phyloP scores from a whole-genome alignment of 345 rosid species.

The Populus davidiana region DNA sequence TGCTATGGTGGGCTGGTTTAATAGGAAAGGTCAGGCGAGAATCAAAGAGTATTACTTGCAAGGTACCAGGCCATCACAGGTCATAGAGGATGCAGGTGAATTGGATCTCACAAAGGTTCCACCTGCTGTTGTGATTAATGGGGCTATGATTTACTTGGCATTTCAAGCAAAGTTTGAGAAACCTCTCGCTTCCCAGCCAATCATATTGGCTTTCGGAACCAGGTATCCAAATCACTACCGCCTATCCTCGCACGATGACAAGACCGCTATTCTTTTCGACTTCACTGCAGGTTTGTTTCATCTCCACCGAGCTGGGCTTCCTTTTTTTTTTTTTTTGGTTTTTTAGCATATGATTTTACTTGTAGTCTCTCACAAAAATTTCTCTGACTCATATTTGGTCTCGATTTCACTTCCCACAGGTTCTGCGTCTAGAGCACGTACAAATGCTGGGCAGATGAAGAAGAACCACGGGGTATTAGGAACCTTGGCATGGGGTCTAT shows the following conservation, averaged over 20 bases:
- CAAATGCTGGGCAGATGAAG: conserved; percentile 42
- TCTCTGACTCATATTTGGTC: neutral
- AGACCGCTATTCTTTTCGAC: conserved; percentile 61
- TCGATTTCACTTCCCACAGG: conserved; percentile 30
- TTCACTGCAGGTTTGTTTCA: conserved; percentile 55
- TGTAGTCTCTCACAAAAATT: neutral
- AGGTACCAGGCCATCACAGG: conserved; percentile 57
- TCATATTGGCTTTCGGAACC: conserved; percentile 68
- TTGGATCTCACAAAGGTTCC: conserved; percentile 62
- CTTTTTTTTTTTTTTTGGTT: too few species aligned
- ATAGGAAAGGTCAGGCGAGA: conserved; percentile 63
- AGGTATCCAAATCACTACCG: conserved; percentile 47
- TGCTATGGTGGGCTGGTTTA: conserved; percentile 88
- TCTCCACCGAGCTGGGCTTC: neutral
- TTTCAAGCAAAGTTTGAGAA: conserved; percentile 65
- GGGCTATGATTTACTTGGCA: conserved; percentile 72
- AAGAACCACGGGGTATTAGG: conserved; percentile 74
- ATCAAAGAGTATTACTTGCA: conserved; percentile 76
- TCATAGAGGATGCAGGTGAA: conserved; percentile 69
- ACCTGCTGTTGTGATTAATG: conserved; percentile 64
- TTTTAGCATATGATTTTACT: neutral
- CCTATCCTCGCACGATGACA: conserved; percentile 62
- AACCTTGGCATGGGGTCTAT: conserved; percentile 67
- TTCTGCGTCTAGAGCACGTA: conserved; percentile 28
- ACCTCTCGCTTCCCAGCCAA: conserved; percentile 50